Percentiles rank a stretch among this genome's conserved stretches.
These are phyloP conservation scores for Onygena corvina DNA, from an alignment of 2,329 filamentous ascomycete species.

Conservation along the genomic window DNA sequence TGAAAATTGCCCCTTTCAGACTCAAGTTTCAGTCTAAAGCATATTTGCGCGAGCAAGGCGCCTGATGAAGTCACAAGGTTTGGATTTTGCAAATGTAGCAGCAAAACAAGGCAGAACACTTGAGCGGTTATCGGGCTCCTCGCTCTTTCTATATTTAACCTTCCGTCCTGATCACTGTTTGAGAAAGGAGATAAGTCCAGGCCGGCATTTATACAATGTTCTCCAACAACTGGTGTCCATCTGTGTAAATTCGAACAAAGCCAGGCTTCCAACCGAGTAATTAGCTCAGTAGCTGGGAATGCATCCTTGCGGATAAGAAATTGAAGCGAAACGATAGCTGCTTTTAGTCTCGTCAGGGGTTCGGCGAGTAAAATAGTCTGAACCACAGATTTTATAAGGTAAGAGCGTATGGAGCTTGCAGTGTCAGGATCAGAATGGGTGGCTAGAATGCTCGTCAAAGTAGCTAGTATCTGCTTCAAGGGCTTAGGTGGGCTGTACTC, in stretches of 20 bases:
- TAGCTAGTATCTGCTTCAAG: conserved; percentile 34
- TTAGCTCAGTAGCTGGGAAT: conserved; percentile 23
- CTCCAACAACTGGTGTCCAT: conserved; percentile 26
- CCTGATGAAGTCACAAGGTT: conserved; percentile 14
- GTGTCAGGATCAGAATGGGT: conserved; percentile 20
- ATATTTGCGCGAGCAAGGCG: conserved; percentile 14
- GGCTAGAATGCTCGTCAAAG: conserved; percentile 27
- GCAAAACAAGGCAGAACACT: conserved; percentile 14
- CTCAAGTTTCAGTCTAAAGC: conserved; percentile 12
- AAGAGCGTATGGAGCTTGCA: conserved; percentile 18
- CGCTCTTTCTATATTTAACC: conserved; percentile 13
- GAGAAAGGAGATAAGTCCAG: conserved; percentile 19
- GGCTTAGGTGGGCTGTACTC: conserved; percentile 35
- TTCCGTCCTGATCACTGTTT: conserved; percentile 6
- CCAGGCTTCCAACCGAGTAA: conserved; percentile 24
- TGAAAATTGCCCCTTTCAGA: conserved; percentile 6
- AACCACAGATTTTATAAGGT: conserved; percentile 22
- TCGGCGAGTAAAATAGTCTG: conserved; percentile 31
- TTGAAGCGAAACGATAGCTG: conserved; percentile 28
- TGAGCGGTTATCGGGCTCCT: conserved; percentile 18
- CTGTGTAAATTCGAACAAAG: conserved; percentile 22
- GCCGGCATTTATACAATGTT: conserved; percentile 24
- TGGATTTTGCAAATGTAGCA: conserved; percentile 14
- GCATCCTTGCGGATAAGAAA: conserved; percentile 29
- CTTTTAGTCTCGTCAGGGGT: conserved; percentile 29